Base-by-base conservation (phyloP, 2,329 filamentous ascomycete species). In the Trichoderma endophyticum region DNA sequence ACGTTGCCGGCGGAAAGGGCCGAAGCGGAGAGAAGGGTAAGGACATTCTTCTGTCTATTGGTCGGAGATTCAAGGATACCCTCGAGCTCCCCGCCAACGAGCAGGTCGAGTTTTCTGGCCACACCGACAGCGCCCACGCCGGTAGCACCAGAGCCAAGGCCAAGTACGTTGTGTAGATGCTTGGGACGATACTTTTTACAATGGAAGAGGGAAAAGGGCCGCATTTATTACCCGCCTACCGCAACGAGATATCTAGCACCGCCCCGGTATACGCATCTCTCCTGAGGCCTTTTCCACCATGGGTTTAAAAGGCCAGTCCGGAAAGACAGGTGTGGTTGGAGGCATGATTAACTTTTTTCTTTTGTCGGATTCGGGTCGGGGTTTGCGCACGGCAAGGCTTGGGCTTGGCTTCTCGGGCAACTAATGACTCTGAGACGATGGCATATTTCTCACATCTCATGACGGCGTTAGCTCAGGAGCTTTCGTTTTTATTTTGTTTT, bases 121-220 rank as follows among this genome's bases (percentile, higher is more conserved):
- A 99, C 85, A 97, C 94, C 21, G 97, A 99, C 77, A 93, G 93
- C 77, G 95, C 96, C 48, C 93, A 97, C 81, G 91, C 92, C 73
- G 96, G 96, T 76, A 98, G 95, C 84, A 97, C 94, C 73, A 91
- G 97, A 78, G 96, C 96, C 71, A 98, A 97, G 88, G 93, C 96
- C 78, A 99, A 98, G 88, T 93, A 94, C 83, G 87, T 88, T 65
- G 94, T 94, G 79, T 98, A 92, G 86, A 34, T 9, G 15, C n/a
- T 6, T 18, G 67, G 68, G 61, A 64, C 51, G 11, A 39, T 3
- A 18, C 7, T 48, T 21, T 67, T 7, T 51, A 61, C 6, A 36
- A 60, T 71, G 48, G 70, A 39, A 43, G 34, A 26, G 71, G 71
- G 61, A 62, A 59, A 39, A 73, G 72, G 71, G 76, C 72, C 73